Base-by-base conservation (phyloP, 140 eudicot genomes). In the Cichorium intybus region DNA sequence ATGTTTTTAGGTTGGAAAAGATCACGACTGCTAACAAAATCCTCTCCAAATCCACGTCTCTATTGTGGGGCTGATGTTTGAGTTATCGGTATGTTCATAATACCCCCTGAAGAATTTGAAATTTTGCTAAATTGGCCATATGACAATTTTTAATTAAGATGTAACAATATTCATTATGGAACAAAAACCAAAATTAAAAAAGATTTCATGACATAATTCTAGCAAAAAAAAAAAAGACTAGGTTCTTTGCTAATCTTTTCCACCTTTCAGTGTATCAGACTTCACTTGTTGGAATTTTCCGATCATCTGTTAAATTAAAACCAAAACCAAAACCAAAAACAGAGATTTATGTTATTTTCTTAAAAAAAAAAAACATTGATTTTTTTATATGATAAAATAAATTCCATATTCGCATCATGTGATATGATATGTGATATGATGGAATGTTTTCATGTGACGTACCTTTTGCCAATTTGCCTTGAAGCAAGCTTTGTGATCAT, bases 401-500 rank as follows among this genome's bases (percentile, higher is more conserved):
- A 39, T 39, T 0, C 2, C 11, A 0, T 12, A 12, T 39, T n/a
- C n/a, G n/a, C n/a, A n/a, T n/a, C n/a, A n/a, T n/a, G n/a, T n/a
- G n/a, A n/a, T n/a, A n/a, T n/a, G n/a, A n/a, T n/a, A n/a, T n/a
- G n/a, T n/a, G n/a, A n/a, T n/a, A n/a, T n/a, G n/a, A n/a, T n/a
- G n/a, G n/a, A n/a, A n/a, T n/a, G n/a, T n/a, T n/a, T n/a, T n/a
- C n/a, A 14, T 6, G 6, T 35, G 9, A 18, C n/a, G 9, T 1
- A 56, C 82, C 80, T 73, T 77, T 20, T 77, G 70, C 67, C 56
- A 60, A 23, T 74, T 56, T 6, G 53, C 52, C 54, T 72, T 81
- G 21, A 77, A 77, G 75, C 86, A 81, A 58, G 60, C 71, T 61
- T 76, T 77, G 64, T 81, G 86, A 4, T 77, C 75, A 50, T 63